Evolutionary conservation across 352 stramenopile species (phyloP).

Genomic region (Globisporangium acanthophoron): DNA sequence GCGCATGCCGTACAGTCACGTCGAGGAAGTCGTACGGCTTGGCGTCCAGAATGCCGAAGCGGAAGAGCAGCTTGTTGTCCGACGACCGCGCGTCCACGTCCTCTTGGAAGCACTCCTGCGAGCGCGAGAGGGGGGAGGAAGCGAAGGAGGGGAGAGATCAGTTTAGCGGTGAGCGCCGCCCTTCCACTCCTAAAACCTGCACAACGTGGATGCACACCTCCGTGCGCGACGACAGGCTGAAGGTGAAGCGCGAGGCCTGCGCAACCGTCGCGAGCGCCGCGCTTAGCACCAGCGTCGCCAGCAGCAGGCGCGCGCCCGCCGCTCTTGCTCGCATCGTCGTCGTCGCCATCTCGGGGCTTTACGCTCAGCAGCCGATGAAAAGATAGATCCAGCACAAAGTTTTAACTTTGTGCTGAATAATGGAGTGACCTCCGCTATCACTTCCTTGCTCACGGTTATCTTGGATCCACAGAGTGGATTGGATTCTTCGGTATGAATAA

Average conservation of each 20-base stretch:
- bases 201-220: constrained; percentile 19
- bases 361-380: background rate
- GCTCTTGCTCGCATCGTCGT: background rate
- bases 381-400: background rate
- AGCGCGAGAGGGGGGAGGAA: background rate
- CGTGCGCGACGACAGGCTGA: constrained; percentile 28
- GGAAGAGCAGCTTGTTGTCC: constrained; percentile 58
- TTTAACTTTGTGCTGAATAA: too few relatives aligned
- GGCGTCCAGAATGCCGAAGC: constrained; percentile 52
- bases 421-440: too few relatives aligned
- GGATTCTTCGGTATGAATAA: too few relatives aligned
- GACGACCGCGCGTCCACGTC: constrained; percentile 45
- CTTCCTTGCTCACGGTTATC: too few relatives aligned
- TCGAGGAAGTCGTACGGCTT: constrained; percentile 49
- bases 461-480: too few relatives aligned
- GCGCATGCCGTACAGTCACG: constrained; percentile 25
- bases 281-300: constrained; percentile 13
- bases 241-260: constrained; percentile 42
- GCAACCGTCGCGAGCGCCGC: background rate
- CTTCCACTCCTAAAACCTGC: too few relatives aligned
- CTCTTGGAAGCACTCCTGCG: constrained; percentile 56
- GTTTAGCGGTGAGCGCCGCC: background rate
- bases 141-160: background rate
- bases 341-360: background rate
- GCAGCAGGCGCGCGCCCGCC: constrained; percentile 1